These are phyloP conservation scores for Yamadazyma kanchanaburiensis DNA, from an alignment of 1,139 yeast genomes.

Conservation along the genomic window DNA sequence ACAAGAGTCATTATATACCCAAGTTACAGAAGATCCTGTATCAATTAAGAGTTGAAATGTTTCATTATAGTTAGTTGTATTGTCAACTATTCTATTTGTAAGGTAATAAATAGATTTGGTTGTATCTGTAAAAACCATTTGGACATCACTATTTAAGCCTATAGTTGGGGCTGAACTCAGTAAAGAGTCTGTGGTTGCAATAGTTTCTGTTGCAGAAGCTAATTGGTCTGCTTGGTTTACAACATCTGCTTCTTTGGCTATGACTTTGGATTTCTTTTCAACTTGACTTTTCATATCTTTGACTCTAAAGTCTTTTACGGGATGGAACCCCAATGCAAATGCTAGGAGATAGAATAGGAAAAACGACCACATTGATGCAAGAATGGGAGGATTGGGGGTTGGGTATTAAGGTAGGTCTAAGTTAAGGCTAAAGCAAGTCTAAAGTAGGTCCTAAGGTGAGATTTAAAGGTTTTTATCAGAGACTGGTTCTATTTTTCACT, in stretches of 20 bases:
- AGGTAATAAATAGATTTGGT: constrained; percentile 26
- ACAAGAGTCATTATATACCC: constrained; percentile 60
- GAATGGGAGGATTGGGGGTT: too few species aligned
- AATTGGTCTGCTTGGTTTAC: constrained; percentile 1
- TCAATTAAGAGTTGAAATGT: constrained; percentile 55
- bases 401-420: too few species aligned
- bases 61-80: constrained; percentile 25
- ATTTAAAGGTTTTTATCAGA: too few species aligned
- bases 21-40: constrained; percentile 63
- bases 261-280: neutral
- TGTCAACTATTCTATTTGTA: constrained; percentile 16
- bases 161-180: constrained; percentile 19
- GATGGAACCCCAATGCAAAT: constrained; percentile 12
- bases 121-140: constrained; percentile 23
- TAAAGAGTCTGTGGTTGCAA: constrained; percentile 12
- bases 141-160: constrained; percentile 16
- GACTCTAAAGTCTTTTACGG: constrained; percentile 19
- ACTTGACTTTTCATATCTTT: constrained; percentile 8
- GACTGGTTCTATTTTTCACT: too few species aligned
- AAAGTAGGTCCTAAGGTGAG: too few species aligned
- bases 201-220: constrained; percentile 5
- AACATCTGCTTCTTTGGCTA: neutral
- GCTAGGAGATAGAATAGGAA: neutral
- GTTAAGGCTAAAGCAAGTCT: too few species aligned
- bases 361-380: neutral